Evolutionary conservation across 805 yeast genomes (phyloP).

Genomic region (Myxozyma lipomycoides): DNA sequence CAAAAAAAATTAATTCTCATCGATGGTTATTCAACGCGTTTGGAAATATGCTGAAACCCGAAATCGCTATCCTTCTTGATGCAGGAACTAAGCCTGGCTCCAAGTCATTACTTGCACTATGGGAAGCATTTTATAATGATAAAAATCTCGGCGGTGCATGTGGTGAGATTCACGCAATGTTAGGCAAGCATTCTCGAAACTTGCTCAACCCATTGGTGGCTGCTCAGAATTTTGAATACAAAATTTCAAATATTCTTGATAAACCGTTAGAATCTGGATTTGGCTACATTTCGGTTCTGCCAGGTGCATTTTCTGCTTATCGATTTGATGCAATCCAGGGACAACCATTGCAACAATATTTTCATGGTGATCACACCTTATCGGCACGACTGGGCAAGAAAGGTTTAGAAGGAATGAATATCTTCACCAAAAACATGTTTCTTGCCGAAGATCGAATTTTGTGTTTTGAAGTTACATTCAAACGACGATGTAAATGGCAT

Average conservation of each 20-base stretch:
- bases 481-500: conserved; percentile 55
- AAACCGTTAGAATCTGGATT: conserved; percentile 63
- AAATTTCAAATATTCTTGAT: conserved; percentile 62
- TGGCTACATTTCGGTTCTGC: conserved; percentile 62
- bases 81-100: conserved; percentile 64
- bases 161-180: conserved; percentile 64
- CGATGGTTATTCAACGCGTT: conserved; percentile 68
- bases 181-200: conserved; percentile 47
- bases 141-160: conserved; percentile 64
- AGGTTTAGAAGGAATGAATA: conserved; percentile 58
- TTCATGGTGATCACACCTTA: conserved; percentile 61
- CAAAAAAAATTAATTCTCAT: conserved; percentile 63
- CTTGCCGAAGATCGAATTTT: conserved; percentile 66
- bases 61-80: conserved; percentile 54
- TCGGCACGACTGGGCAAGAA: conserved; percentile 45
- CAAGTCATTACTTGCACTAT: conserved; percentile 53
- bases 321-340: conserved; percentile 57
- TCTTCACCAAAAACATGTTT: conserved; percentile 65
- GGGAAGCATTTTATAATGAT: conserved; percentile 61
- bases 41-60: conserved; percentile 55
- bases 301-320: conserved; percentile 68
- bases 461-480: conserved; percentile 62
- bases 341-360: conserved; percentile 62
- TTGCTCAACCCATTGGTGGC: conserved; percentile 59
- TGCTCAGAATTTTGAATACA: conserved; percentile 63